phyloP scores from a whole-genome alignment of 23 red algal genomes.

The Pyropia haitanensis region DNA sequence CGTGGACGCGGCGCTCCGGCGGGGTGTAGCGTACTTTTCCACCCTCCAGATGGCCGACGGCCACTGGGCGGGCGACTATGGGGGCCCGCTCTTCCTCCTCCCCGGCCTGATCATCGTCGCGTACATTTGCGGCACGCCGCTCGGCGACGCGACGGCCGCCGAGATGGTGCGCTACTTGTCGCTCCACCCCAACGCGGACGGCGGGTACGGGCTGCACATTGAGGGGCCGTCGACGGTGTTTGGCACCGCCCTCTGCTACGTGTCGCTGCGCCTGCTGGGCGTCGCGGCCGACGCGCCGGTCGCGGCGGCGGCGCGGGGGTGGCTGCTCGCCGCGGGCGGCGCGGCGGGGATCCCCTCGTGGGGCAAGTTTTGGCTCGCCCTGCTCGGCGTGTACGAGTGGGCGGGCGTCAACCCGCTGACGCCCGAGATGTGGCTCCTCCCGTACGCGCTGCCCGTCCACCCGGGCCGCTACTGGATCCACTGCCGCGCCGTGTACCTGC shows the following conservation, averaged over 20 bases:
- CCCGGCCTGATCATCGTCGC: slow-evolving; percentile 82
- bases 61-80: slow-evolving; percentile 98
- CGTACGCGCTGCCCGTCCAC: slow-evolving; percentile 76
- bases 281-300: slow-evolving; percentile 43
- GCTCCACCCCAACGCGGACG: slow-evolving; percentile 79
- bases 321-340: slow-evolving; percentile 78
- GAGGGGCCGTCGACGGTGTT: slow-evolving; percentile 88
- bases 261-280: slow-evolving; percentile 75
- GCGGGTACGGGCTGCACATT: slow-evolving; percentile 96
- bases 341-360: slow-evolving; percentile 77
- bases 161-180: slow-evolving; percentile 90
- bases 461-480: slow-evolving; percentile 97
- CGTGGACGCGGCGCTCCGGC: slow-evolving; percentile 18
- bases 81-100: slow-evolving; percentile 93
- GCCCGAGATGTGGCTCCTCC: slow-evolving; percentile 96
- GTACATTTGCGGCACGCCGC: slow-evolving; percentile 52
- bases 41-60: slow-evolving; percentile 83
- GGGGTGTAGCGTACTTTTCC: slow-evolving; percentile 41
- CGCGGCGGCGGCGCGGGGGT: slow-evolving; percentile 34
- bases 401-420: slow-evolving; percentile 86
- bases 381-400: slow-evolving; percentile 85
- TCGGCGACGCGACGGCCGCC: slow-evolving; percentile 8
- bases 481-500: slow-evolving; percentile 86
- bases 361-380: slow-evolving; percentile 97
- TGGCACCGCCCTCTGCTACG: slow-evolving; percentile 80